These are phyloP conservation scores for Flaveria trinervia DNA, from an alignment of 129 eudicot genomes.

Conservation along the genomic window DNA sequence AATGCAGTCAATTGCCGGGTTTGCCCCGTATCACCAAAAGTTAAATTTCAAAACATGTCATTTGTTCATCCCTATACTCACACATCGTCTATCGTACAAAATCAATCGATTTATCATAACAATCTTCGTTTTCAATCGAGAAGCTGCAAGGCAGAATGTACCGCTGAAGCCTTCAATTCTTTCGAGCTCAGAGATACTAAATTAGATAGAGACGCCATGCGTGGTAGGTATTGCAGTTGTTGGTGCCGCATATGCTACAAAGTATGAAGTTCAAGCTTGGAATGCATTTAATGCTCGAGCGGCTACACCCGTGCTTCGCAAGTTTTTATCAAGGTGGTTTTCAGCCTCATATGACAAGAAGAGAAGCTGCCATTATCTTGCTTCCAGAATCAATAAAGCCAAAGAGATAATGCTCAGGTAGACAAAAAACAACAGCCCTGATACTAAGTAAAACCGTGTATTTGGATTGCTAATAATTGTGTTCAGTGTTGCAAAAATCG, in stretches of 20 bases:
- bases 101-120: no score
- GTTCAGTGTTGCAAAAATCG: no score
- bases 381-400: conserved; percentile 74
- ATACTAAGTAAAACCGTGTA: no score
- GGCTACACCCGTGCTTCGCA: conserved; percentile 55
- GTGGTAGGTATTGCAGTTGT: conserved; percentile 74
- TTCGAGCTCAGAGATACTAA: neutral
- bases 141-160: neutral
- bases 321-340: conserved; percentile 90
- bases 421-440: conserved; percentile 40
- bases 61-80: no score
- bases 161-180: neutral
- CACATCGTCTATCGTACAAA: no score
- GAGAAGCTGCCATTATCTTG: conserved; percentile 90
- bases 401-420: conserved; percentile 65
- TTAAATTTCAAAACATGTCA: no score
- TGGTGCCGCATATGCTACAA: conserved; percentile 64
- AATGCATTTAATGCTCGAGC: conserved; percentile 86
- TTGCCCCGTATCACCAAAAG: no score
- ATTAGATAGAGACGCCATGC: conserved; percentile 39
- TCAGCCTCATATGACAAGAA: conserved; percentile 70
- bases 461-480: no score
- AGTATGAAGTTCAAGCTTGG: conserved; percentile 78
- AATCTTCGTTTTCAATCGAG: neutral
- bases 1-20: no score